phyloP scores from a whole-genome alignment of 768 basidiomycete species.

The Agaricus subrufescens region DNA sequence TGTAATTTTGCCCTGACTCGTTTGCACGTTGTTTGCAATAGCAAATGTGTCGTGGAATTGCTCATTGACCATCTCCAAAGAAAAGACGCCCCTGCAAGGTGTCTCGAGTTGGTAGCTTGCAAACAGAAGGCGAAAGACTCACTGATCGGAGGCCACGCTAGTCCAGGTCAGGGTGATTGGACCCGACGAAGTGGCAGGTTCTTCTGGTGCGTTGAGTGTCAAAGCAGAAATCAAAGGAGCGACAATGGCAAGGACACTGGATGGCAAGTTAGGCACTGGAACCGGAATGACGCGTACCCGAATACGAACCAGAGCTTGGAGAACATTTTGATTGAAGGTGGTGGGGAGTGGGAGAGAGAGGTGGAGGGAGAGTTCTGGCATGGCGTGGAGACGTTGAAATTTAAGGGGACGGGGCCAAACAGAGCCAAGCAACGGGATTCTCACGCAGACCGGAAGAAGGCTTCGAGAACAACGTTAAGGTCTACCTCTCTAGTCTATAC shows the following conservation, averaged over 20 bases:
- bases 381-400: conserved; percentile 3
- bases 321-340: conserved; percentile 39
- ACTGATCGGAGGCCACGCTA: conserved; percentile 36
- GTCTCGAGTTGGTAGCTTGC: not conserved
- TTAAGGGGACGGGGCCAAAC: conserved; percentile 13
- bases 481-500: too few relatives aligned
- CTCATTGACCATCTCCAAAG: conserved; percentile 36
- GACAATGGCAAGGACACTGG: conserved; percentile 38
- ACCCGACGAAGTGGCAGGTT: conserved; percentile 24
- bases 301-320: conserved; percentile 39
- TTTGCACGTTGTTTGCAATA: conserved; percentile 50
- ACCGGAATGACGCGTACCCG: not conserved
- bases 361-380: conserved; percentile 8
- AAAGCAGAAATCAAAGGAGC: conserved; percentile 47
- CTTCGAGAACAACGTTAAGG: not conserved
- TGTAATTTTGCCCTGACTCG: conserved; percentile 25
- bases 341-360: conserved; percentile 18
- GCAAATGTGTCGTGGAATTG: conserved; percentile 50
- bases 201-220: conserved; percentile 31
- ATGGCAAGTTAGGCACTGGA: conserved; percentile 2
- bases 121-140: conserved; percentile 13
- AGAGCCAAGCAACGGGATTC: conserved; percentile 12
- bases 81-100: conserved; percentile 28
- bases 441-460: conserved; percentile 9
- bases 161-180: conserved; percentile 44